Base-by-base conservation (phyloP, 345 rosid species). In the Ailanthus altissimus region DNA sequence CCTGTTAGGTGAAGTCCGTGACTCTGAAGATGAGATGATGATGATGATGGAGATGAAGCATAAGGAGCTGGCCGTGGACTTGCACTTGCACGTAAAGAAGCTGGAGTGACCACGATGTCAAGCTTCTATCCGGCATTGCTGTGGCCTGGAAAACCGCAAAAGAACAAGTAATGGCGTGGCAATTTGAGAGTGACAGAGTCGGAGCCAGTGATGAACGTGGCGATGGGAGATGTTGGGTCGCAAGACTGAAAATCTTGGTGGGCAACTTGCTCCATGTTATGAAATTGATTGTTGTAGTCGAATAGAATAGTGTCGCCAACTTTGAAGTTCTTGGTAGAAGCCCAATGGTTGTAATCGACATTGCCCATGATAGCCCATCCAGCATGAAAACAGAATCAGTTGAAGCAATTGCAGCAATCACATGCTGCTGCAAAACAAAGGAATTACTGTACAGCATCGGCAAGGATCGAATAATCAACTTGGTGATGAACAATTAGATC, bases 71-170 rank as follows among this genome's bases (percentile, higher is more conserved):
- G 13, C 15, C 0, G 14, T 26, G 74, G 62, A 54, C 74, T 36
- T 36, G 74, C 60, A 36, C 21, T 20, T 53, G 62, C 62, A 47
- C 59, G 25, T 32, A 11, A 61, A 20, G 60, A 28, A 32, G 36
- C 4, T 20, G 46, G 46, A 32, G 28, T 70, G 5, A 70, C 73
- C 74, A 36, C 8, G 61, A 70, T n/a, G 20, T 70, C 49, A 38
- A 70, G 28, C 46, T 38, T 70, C 32, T 70, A 49, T 12, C 74
- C 74, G 4, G 74, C 74, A 53, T 51, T 28, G 5, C 74, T 53
- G 62, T 53, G 62, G 38, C 62, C 62, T 20, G 74, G 62, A 54
- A 9, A n/a, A 12, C 49, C 61, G 49, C 62, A 54, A 32, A 70
- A 51, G 62, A 32, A 70, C 8, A 36, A 70, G 62, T n/a, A 70